Evolutionary conservation across 179 eudicot genomes (phyloP), one percentile per base, ranked within the genome.

Genomic region (Silene noctiflora): DNA sequence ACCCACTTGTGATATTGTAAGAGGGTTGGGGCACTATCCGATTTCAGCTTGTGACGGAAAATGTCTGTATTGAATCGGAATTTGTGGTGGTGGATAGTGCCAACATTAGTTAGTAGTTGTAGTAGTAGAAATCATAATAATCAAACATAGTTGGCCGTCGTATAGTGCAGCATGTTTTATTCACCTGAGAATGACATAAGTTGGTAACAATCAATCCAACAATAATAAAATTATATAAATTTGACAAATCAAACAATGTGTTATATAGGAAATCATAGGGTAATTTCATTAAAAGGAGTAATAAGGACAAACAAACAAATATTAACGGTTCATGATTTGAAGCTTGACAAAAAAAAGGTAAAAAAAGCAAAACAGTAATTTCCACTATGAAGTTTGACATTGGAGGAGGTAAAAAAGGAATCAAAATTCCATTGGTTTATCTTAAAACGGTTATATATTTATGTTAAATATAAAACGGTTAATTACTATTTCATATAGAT

Each of bases 131-230:
- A 5, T 21, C 67, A 62, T 24, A 62, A 62, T 10, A 22, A 48
- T 48, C 56, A 8, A 22, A 2, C 16, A 62, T 61, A 62, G 17
- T 63, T 63, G 67, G 67, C 33, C 16, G 67, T 63, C 35, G 67
- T 63, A 22, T 24, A 24, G 67, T 63, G 33, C 35, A 29, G 14
- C 67, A 4, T 63, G 27, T 14, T 68, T 8, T 39, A 68, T 51
- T 51, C 58, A 68, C 55, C 10, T 44, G 72, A 68, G 72, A 68
- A 68, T 68, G 72, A 68, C 72, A 68, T 68, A 39, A 68, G 72
- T 68, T 20, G 72, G 72, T 68, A 68, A 68, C 53, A n/a, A 68
- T 68, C 72, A 68, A 68, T 68, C 72, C 19, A 10, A 48, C 4
- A 14, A 48, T 48, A 11, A 27, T 27, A 27, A 27, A 16, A 1